Percentiles rank a stretch among this genome's conserved stretches.
Conservation (phyloP, 2,329 filamentous ascomycete species). For the Alternaria rosae region DNA sequence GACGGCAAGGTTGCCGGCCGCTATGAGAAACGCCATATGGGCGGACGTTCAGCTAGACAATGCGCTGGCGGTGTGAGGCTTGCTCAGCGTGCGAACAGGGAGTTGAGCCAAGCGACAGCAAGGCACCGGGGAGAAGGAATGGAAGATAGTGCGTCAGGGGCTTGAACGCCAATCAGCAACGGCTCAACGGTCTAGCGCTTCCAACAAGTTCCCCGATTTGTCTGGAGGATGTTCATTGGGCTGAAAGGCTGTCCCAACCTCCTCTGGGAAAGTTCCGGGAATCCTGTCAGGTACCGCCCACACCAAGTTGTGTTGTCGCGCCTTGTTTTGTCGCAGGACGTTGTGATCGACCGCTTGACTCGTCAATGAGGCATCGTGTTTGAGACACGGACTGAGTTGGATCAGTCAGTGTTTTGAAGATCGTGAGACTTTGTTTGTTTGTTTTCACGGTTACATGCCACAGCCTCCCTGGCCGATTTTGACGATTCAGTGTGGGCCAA, state of each 20-base stretch:
- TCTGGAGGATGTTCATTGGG: conserved; percentile 26
- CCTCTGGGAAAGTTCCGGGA: conserved; percentile 3
- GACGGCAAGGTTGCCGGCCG: conserved; percentile 13
- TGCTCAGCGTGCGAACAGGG: conserved; percentile 27
- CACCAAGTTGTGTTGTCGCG: conserved; percentile 21
- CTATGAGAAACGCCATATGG: conserved; percentile 14
- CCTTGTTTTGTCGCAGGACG: conserved; percentile 12
- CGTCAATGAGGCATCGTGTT: conserved; percentile 8
- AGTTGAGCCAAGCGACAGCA: conserved; percentile 12
- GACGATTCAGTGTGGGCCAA: conserved; percentile 18
- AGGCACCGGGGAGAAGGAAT: conserved; percentile 19
- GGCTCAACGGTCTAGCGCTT: conserved; percentile 30
- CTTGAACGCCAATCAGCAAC: conserved; percentile 37
- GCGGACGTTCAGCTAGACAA: conserved; percentile 19
- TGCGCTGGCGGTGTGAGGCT: conserved; percentile 42
- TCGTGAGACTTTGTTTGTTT: conserved; percentile 31
- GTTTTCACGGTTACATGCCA: conserved; percentile 13
- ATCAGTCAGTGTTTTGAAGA: conserved; percentile 23
- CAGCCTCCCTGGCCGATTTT: conserved; percentile 13
- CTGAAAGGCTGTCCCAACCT: conserved; percentile 30
- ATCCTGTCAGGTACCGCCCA: conserved; percentile 20
- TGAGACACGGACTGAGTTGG: conserved; percentile 13
- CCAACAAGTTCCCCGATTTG: conserved; percentile 36
- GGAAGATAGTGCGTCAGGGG: conserved; percentile 25
- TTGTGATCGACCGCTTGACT: conserved; percentile 15